phyloP scores from a whole-genome alignment of 1,139 yeast species.

The Suhomyces ambrosiae region DNA sequence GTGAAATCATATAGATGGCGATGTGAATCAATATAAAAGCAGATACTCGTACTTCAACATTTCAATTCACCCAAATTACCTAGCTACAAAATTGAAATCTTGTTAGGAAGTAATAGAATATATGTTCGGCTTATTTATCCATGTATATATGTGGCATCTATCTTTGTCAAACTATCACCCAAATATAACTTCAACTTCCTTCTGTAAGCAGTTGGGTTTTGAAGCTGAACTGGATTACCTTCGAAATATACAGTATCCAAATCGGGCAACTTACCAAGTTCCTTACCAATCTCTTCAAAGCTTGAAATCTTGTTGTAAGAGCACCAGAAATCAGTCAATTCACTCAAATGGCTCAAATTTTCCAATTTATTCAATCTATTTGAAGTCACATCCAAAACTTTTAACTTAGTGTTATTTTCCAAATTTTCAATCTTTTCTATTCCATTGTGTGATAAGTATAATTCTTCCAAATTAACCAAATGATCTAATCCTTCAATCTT shows the following conservation, averaged over 20 bases:
- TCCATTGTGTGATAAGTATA: constrained; percentile 87
- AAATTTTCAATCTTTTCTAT: constrained; percentile 75
- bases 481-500: constrained; percentile 82
- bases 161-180: constrained; percentile 75
- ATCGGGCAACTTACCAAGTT: constrained; percentile 61
- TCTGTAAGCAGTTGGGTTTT: constrained; percentile 79
- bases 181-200: constrained; percentile 75
- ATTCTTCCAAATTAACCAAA: constrained; percentile 73
- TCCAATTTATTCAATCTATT: constrained; percentile 66
- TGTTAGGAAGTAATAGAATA: too few species aligned
- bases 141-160: constrained; percentile 88
- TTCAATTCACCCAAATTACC: too few species aligned
- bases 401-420: constrained; percentile 67
- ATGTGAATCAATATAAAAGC: too few species aligned
- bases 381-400: constrained; percentile 78
- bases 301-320: constrained; percentile 71
- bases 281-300: constrained; percentile 68
- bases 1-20: too few species aligned
- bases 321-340: constrained; percentile 92
- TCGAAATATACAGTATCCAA: constrained; percentile 92
- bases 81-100: too few species aligned
- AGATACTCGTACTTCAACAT: too few species aligned
- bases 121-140: too few species aligned
- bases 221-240: constrained; percentile 84
- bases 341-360: constrained; percentile 61